Evolutionary conservation across 257 asterid species (phyloP).

Genomic region (Cinchona pubescens): DNA sequence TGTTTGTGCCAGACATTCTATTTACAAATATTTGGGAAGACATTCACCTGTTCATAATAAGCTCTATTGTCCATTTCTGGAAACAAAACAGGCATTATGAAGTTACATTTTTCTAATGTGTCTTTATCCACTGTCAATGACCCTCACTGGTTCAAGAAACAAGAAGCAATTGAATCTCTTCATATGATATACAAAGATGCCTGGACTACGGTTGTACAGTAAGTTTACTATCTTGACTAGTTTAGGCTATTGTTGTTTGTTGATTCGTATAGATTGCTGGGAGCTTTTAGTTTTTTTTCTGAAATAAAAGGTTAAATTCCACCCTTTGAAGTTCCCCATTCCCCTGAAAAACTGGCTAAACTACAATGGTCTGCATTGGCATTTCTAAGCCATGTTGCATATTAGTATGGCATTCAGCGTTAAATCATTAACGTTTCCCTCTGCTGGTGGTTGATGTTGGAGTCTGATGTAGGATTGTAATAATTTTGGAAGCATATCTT

Average conservation of each 20-base stretch:
- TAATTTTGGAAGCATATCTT: neutral
- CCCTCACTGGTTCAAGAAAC: conserved; percentile 48
- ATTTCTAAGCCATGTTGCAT: neutral
- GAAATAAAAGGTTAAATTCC: neutral
- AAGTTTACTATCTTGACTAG: conserved; percentile 23
- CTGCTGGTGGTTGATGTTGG: neutral
- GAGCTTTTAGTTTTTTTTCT: neutral
- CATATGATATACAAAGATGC: conserved; percentile 46
- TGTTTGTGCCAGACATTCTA: neutral
- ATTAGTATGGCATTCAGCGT: neutral
- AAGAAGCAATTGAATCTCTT: conserved; percentile 59
- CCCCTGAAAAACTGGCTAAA: neutral
- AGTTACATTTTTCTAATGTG: conserved; percentile 55
- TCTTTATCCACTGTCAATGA: conserved; percentile 49
- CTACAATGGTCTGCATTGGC: neutral
- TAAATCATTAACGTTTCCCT: neutral
- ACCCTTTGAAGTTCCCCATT: neutral
- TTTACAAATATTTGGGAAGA: neutral
- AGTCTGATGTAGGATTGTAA: neutral
- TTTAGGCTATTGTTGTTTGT: conserved; percentile 1
- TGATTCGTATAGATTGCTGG: neutral
- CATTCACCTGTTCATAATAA: neutral
- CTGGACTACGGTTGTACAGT: conserved; percentile 53
- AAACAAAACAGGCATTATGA: conserved; percentile 39
- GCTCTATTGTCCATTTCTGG: conserved; percentile 11